Base-by-base conservation (phyloP, 2,329 filamentous ascomycete genomes). In the Fusarium cyanostomum region DNA sequence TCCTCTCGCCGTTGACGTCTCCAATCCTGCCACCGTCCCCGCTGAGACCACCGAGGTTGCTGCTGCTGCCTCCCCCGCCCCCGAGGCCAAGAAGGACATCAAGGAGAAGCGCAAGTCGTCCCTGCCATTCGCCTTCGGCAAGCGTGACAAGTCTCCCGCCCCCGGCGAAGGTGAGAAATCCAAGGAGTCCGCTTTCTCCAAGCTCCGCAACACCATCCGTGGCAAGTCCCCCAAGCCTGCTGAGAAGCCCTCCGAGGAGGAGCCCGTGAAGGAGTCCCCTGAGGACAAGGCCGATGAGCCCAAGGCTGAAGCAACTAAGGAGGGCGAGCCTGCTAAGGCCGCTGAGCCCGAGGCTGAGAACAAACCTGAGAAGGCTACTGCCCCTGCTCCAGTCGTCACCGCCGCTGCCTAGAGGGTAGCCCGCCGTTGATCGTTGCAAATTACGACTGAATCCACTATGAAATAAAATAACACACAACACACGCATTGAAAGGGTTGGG, bases 41-140 rank as follows among this genome's bases (percentile, higher is more conserved):
- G 74, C 79, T 34, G 82, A 85, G 75, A 78, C 78, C 18, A 76
- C 79, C 4, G 83, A 86, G 69, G 73, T 64, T 41, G 71, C 79
- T 52, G 74, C 77, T 60, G 74, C 73, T 28, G 63, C 72, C 30
- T 68, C 78, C 24, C 74, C 79, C 55, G 82, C 81, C 64, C 81
- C 80, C 59, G 86, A 88, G 79, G 67, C 79, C 53, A 86, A 86
- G 77, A 86, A 87, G 79, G 85, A 86, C 62, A 75, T 83, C 69
- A 93, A 92, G 87, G 84, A 86, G 78, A 96, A 96, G 91, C 91
- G 92, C 78, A 88, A 88, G 79, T 95, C 92, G 67, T 89, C 94
- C 72, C 78, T 87, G 8, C 84, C 84, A 44, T 96, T 96, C 79
- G 87, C 87, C 71, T 89, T 87, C 73, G 88, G 92, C 71, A 90